phyloP scores from a whole-genome alignment of 1,284 basidiomycete species.

The Baeospora myosura region DNA sequence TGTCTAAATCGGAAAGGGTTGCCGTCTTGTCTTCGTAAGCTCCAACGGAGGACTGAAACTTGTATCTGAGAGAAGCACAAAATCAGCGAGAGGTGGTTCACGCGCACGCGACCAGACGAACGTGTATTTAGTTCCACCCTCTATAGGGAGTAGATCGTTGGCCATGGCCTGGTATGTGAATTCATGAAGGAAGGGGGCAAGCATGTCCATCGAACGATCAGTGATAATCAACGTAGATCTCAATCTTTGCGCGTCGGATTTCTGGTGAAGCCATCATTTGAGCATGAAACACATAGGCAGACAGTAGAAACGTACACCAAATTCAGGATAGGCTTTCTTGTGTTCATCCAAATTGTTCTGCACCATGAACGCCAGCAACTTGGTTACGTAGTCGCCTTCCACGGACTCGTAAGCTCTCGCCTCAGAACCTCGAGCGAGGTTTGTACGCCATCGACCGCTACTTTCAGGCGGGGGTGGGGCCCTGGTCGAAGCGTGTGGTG shows the following conservation, averaged over 20 bases:
- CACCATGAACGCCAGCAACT: slow-evolving; percentile 75
- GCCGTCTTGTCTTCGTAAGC: slow-evolving; percentile 84
- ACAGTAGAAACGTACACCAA: slow-evolving; percentile 49
- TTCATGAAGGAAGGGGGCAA: slow-evolving; percentile 90
- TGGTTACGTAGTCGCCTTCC: slow-evolving; percentile 68
- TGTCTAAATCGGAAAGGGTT: slow-evolving; percentile 77
- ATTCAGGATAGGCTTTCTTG: slow-evolving; percentile 79
- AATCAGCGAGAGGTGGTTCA: neutral
- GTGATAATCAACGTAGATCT: slow-evolving; percentile 85
- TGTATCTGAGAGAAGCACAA: slow-evolving; percentile 50
- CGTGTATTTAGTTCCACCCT: slow-evolving; percentile 83
- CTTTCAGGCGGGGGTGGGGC: slow-evolving; percentile 57
- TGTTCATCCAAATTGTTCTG: slow-evolving; percentile 81
- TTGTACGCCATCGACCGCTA: slow-evolving; percentile 63
- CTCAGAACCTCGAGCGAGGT: slow-evolving; percentile 60
- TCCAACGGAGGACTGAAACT: slow-evolving; percentile 80
- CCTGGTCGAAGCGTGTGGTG: slow-evolving; percentile 53
- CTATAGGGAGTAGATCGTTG: slow-evolving; percentile 86
- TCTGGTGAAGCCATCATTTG: slow-evolving; percentile 32
- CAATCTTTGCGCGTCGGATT: slow-evolving; percentile 65
- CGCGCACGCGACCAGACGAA: slow-evolving; percentile 33
- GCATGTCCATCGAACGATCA: slow-evolving; percentile 90
- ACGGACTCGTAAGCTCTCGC: slow-evolving; percentile 59
- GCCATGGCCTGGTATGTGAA: slow-evolving; percentile 99
- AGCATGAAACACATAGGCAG: neutral